phyloP scores from a whole-genome alignment of 2,329 filamentous ascomycete species.

The Botrytis fabae region DNA sequence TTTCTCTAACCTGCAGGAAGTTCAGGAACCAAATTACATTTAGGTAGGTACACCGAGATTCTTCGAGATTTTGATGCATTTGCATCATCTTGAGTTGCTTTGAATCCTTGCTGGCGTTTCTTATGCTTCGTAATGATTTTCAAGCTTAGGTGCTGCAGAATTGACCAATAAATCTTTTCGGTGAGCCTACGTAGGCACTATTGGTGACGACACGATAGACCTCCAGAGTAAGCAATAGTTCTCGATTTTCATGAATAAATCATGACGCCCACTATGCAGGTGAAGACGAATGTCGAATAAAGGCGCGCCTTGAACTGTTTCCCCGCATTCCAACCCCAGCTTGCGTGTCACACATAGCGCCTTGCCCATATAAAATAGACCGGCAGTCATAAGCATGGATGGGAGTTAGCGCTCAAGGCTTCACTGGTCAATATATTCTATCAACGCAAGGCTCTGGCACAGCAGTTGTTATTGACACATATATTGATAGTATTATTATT shows the following conservation, averaged over 20 bases:
- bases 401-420: background rate
- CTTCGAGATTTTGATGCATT: background rate
- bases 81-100: constrained; percentile 11
- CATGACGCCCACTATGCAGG: background rate
- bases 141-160: background rate
- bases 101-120: constrained; percentile 1
- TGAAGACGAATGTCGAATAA: background rate
- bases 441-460: constrained; percentile 1
- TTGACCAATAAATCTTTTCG: background rate
- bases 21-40: constrained; percentile 20
- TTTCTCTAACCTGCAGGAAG: constrained; percentile 18
- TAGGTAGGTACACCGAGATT: constrained; percentile 3
- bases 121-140: background rate
- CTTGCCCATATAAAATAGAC: background rate
- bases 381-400: constrained; percentile 17
- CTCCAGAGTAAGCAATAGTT: background rate
- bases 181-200: background rate
- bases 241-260: background rate
- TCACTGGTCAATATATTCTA: background rate
- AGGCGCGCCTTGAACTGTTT: background rate
- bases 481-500: background rate
- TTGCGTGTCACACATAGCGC: constrained; percentile 18
- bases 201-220: background rate
- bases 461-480: constrained; percentile 12
- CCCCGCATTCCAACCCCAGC: constrained; percentile 23